Evolutionary conservation across 176 grass and related monocot species (phyloP), one percentile per base, ranked within the genome.

Genomic region (Guadua angustifolia): DNA sequence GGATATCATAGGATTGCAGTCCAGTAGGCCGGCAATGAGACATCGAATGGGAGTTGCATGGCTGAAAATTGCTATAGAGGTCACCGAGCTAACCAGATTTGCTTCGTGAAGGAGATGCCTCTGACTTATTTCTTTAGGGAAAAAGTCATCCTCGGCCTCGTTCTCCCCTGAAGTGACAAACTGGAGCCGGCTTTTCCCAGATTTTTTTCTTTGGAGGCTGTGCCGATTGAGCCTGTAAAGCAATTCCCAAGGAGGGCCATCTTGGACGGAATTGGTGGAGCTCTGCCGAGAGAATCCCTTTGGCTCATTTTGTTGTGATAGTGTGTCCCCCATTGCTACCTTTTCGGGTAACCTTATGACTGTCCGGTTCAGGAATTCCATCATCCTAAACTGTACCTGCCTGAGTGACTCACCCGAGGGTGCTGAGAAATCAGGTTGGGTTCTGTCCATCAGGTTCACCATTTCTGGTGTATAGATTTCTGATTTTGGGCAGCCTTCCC

Each of bases 381-480:
- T 84, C 78, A 93, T 89, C 53, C 94, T 89, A 82, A 93, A 96
- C 52, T 81, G 89, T 17, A 96, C 94, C 86, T 96, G 94, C 64
- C 94, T 88, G 22, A 96, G 91, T 67, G 94, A 96, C 66, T 96
- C 94, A 24, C 94, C 94, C 0, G 88, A 91, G 5, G 94, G 94
- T 5, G 94, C 91, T 59, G 91, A 86, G 53, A 96, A 96, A 89
- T 96, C 94, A 32, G 94, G 88, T 67, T 93, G 89, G 65, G 89
- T 81, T 77, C 71, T 88, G 39, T 91, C 88, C 66, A 96, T 93
- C 62, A 95, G 81, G 71, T 85, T 92, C 29, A 89, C 25, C 73
- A 95, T 95, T 84, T 96, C 88, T 62, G 88, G 69, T 42, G 89
- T 96, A 72, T 96, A 96, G 29, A 96, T 87, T 81, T 96, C 94